Base-by-base conservation (phyloP, 371 early-diverging fungal species). In the Catenaria anguillulae region DNA sequence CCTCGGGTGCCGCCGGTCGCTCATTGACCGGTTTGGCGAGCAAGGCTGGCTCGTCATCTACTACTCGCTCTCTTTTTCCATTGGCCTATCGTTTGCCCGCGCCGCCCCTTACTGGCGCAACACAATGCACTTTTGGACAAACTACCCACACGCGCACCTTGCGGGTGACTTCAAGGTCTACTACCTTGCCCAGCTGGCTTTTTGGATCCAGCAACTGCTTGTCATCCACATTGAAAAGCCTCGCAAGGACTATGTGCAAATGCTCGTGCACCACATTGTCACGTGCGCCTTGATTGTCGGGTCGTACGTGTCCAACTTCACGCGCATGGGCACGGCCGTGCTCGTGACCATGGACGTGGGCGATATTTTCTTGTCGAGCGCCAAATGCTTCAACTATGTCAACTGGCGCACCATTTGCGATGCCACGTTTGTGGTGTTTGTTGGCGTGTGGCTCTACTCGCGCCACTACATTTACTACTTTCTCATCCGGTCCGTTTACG, bases 181-280 rank as follows among this genome's bases (percentile, higher is more conserved):
- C 69, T 92, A 90, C 66, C 70, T 90, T 61, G 74, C 81, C 65
- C 85, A 89, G 64, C 69, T 81, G n/a, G 83, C 85, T 2, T 89
- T 87, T 66, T 92, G 89, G 88, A 56, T 88, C 26, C 86, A 86
- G 56, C 86, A 85, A 65, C 61, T 86, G 45, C 77, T 83, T 63
- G 80, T 82, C 0, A 71, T 89, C 23, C 77, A 83, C 55, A 74
- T 86, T 48, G 90, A 92, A 65, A 82, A 86, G 62, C 79, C 79
- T 35, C 78, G 88, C 66, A 88, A 85, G 64, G 92, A 92, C 68
- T 85, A 84, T 62, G 36, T 70, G 46, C 84, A 83, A 62, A 86
- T 89, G 84, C 64, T 86, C 24, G 67, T 78, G n/a, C 92, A 92
- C 73, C 92, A 92, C 62, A 68, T 85, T 33, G 82, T 88, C 55